Conservation (phyloP, 2,329 filamentous ascomycete species). For the Aspergillus clavatus region DNA sequence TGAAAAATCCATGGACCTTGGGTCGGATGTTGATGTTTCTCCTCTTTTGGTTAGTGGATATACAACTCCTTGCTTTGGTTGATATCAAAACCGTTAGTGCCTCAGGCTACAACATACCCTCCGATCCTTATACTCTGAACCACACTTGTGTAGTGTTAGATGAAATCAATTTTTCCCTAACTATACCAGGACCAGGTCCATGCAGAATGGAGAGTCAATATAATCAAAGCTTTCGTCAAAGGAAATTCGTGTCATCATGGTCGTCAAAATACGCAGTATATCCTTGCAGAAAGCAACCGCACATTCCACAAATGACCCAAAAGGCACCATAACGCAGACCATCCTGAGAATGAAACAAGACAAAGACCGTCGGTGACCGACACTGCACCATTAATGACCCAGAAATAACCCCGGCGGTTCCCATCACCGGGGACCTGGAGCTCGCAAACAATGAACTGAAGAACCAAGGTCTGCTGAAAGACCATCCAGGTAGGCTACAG, state of each 20-base stretch:
- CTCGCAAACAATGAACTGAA: neutral
- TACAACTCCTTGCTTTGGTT: too few relatives aligned
- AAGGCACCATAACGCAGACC: conserved; percentile 17
- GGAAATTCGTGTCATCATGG: conserved; percentile 37
- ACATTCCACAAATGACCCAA: conserved; percentile 16
- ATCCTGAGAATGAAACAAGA: conserved; percentile 13
- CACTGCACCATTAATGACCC: conserved; percentile 9
- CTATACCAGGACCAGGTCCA: neutral
- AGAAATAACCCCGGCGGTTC: neutral
- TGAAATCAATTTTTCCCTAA: neutral
- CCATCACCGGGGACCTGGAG: neutral
- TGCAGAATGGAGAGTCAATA: conserved; percentile 10
- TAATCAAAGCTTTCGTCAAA: conserved; percentile 18
- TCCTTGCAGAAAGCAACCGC: conserved; percentile 18
- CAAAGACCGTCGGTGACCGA: conserved; percentile 9
- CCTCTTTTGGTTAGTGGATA: neutral
- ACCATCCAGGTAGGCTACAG: neutral
- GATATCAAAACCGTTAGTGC: too few relatives aligned
- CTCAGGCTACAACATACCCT: too few relatives aligned
- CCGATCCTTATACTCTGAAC: too few relatives aligned
- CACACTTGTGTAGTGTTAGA: too few relatives aligned
- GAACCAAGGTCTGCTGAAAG: neutral
- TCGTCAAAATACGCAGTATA: conserved; percentile 24
- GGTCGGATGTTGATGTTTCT: conserved; percentile 10
- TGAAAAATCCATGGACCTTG: conserved; percentile 2